Evolutionary conservation across 2,329 filamentous ascomycete genomes (phyloP), one percentile per base, ranked within the genome.

Genomic region (Fusarium coffeatum): DNA sequence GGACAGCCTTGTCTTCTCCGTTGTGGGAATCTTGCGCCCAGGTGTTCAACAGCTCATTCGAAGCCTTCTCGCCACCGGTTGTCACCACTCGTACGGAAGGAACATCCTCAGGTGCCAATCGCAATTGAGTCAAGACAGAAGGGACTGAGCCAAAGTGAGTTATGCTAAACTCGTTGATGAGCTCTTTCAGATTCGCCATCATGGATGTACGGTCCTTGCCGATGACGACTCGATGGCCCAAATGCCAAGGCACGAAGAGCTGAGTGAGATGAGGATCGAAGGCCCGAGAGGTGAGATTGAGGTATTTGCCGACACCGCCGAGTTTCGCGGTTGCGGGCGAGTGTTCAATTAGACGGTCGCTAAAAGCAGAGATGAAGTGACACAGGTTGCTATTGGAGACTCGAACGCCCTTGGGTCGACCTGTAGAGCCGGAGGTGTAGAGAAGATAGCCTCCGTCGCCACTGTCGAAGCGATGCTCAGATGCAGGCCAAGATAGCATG

Each of bases 61-160:
- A 68, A 0, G 66, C 66, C 15, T 68, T 68, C 23, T 68, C 65
- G 1, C 66, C 66, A 10, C 65, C 66, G 2, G 60, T 66, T 2
- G 66, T 68, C 2, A 68, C 45, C 5, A 68, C 59, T 23, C 55
- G 43, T 3, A 66, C 60, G 1, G 66, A 68, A 0, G 65, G 54
- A 1, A 69, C 46, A 20, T 69, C 54, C 0, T 68, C 25, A 5
- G 54, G 66, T 0, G 16, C 20, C 0, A 68, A 23, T 20, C 65
- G 23, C 16, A 68, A 23, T 16, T 66, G 66, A 4, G 54, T 60
- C 11, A 68, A 4, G 1, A 68, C 65, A 0, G 66, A 68, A 0
- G 66, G 65, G 6, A 68, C 66, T 2, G 66, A 68, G 0, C 66
- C 66, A 3, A 68, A 66, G 18, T 68, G 66, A 0, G 66, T 68